phyloP scores from a whole-genome alignment of 176 grass and related monocot genomes.

The Phyllostachys edulis region DNA sequence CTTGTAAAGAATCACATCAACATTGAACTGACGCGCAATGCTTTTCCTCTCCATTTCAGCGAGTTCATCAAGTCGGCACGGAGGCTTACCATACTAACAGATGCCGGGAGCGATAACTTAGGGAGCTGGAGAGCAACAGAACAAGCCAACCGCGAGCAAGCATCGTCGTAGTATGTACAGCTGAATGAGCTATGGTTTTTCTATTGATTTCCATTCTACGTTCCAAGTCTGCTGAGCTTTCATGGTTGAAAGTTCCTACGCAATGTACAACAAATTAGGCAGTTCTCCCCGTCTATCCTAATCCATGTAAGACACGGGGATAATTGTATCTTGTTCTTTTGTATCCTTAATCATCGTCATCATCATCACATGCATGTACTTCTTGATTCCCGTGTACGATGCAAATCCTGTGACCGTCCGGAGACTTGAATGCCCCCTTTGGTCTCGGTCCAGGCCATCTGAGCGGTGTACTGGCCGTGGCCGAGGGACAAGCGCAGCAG shows the following conservation, averaged over 20 bases:
- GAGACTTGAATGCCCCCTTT: conserved; percentile 20
- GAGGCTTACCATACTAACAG: conserved; percentile 70
- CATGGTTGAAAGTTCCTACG: background rate
- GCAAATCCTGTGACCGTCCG: conserved; percentile 18
- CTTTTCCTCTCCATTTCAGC: conserved; percentile 38
- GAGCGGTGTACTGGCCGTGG: background rate
- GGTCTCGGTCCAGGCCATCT: background rate
- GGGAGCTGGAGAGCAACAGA: conserved; percentile 33
- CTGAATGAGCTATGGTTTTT: conserved; percentile 21
- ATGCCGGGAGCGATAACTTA: conserved; percentile 58
- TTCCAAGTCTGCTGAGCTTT: background rate
- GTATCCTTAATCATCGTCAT: background rate
- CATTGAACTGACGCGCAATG: conserved; percentile 21
- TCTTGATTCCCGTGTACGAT: background rate
- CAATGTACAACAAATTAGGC: conserved; percentile 5
- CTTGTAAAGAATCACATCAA: background rate
- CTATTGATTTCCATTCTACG: background rate
- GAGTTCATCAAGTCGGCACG: conserved; percentile 73
- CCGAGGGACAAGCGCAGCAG: background rate
- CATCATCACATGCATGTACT: background rate
- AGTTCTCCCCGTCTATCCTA: background rate
- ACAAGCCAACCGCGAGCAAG: background rate
- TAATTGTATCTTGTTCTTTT: background rate
- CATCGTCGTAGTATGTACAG: conserved; percentile 26
- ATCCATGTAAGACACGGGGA: conserved; percentile 22